Percentiles rank a stretch among this genome's conserved stretches.
phyloP scores from a whole-genome alignment of 2,329 filamentous ascomycete genomes.

The Sphaceloma murrayae region DNA sequence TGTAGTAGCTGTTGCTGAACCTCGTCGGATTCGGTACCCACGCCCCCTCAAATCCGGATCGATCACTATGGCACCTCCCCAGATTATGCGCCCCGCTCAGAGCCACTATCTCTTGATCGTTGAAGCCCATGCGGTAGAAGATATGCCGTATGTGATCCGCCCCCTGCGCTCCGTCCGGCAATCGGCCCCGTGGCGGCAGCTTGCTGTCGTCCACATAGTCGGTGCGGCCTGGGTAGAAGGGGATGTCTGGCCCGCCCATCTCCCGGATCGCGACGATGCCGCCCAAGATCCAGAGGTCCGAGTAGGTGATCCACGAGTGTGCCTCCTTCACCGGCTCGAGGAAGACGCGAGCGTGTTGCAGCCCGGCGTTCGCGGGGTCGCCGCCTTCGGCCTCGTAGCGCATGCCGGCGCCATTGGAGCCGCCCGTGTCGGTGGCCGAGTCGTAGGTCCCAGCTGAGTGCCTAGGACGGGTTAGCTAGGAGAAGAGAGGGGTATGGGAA shows the following conservation, averaged over 20 bases:
- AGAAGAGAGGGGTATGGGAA: not conserved
- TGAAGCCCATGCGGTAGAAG: constrained; percentile 53
- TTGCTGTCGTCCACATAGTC: constrained; percentile 54
- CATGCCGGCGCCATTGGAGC: constrained; percentile 57
- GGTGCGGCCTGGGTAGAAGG: constrained; percentile 50
- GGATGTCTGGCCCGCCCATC: constrained; percentile 50
- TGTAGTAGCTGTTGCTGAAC: constrained; percentile 51
- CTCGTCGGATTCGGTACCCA: constrained; percentile 45
- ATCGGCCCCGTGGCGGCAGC: constrained; percentile 48
- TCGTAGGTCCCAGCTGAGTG: constrained; percentile 57
- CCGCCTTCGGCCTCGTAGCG: constrained; percentile 55
- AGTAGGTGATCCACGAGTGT: constrained; percentile 56
- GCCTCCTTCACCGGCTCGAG: constrained; percentile 52
- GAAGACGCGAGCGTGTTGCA: constrained; percentile 54
- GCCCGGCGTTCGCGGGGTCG: constrained; percentile 55
- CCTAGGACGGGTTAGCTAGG: too few species aligned
- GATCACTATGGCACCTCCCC: constrained; percentile 46
- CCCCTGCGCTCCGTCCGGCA: constrained; percentile 47
- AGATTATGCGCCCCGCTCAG: constrained; percentile 48
- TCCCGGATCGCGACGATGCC: constrained; percentile 49
- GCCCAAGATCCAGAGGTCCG: constrained; percentile 56
- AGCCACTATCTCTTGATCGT: constrained; percentile 51
- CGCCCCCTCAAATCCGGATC: constrained; percentile 49
- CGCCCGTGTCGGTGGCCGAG: constrained; percentile 49
- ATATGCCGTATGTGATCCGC: constrained; percentile 47